phyloP scores from a whole-genome alignment of 768 basidiomycete genomes.

The Rickenella mellea region DNA sequence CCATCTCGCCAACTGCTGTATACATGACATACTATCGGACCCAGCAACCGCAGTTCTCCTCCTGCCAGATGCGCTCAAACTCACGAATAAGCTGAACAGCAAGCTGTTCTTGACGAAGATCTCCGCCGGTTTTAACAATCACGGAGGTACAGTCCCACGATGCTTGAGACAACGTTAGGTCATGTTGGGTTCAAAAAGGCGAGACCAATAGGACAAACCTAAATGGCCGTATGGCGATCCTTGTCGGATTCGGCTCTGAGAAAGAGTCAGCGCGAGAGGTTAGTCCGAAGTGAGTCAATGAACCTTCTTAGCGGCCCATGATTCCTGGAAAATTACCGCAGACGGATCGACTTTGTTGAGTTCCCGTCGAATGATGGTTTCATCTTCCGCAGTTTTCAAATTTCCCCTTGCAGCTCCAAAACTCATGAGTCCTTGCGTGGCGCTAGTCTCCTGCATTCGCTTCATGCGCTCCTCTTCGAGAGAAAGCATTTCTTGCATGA shows the following conservation, averaged over 20 bases:
- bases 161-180: slow-evolving; percentile 29
- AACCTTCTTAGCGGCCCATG: slow-evolving; percentile 91
- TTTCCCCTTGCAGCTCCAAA: slow-evolving; percentile 25
- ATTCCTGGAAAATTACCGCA: slow-evolving; percentile 91
- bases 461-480: slow-evolving; percentile 96
- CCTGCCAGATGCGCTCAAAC: slow-evolving; percentile 90
- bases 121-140: slow-evolving; percentile 97
- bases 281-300: slow-evolving; percentile 9
- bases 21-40: slow-evolving; percentile 61
- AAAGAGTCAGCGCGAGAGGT: background rate
- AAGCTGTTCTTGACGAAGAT: slow-evolving; percentile 93
- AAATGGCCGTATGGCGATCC: slow-evolving; percentile 95
- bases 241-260: slow-evolving; percentile 79
- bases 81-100: slow-evolving; percentile 92
- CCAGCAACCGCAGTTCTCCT: slow-evolving; percentile 90
- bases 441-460: slow-evolving; percentile 49
- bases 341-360: slow-evolving; percentile 94
- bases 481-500: slow-evolving; percentile 98
- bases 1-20: background rate
- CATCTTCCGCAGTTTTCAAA: slow-evolving; percentile 76
- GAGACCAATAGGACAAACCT: slow-evolving; percentile 45
- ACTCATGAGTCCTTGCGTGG: slow-evolving; percentile 33
- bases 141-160: slow-evolving; percentile 90
- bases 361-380: slow-evolving; percentile 86
- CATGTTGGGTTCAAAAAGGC: slow-evolving; percentile 2